Conservation (phyloP, 2,329 filamentous ascomycete species). For the Arthrobotrys entomopaga region DNA sequence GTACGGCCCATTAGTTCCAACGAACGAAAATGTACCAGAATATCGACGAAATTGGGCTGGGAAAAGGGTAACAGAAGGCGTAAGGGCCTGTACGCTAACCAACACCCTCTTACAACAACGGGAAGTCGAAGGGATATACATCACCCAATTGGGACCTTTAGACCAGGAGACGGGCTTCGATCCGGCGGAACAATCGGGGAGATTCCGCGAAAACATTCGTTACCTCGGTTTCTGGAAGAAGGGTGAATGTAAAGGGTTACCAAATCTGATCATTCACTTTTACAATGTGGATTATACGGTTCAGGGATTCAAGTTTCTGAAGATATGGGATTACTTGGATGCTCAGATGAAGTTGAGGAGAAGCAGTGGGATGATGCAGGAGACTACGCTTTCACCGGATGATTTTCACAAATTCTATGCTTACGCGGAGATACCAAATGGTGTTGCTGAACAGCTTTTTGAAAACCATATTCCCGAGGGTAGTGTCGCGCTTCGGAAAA, state of each 20-base stretch:
- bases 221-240: slow-evolving; percentile 36
- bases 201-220: background rate
- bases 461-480: slow-evolving; percentile 7
- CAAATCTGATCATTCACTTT: slow-evolving; percentile 24
- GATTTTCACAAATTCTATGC: background rate
- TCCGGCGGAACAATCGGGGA: background rate
- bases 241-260: slow-evolving; percentile 12
- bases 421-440: slow-evolving; percentile 1
- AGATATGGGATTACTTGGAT: background rate
- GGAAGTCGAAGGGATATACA: slow-evolving; percentile 14
- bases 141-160: slow-evolving; percentile 21
- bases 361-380: background rate
- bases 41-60: background rate
- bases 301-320: background rate
- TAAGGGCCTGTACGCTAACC: background rate
- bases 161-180: background rate
- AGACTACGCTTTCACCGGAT: background rate
- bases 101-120: background rate
- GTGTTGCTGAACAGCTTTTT: background rate
- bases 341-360: background rate
- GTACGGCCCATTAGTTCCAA: too few relatives aligned
- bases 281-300: slow-evolving; percentile 16
- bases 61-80: slow-evolving; percentile 7
- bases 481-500: slow-evolving; percentile 2
- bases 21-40: background rate